Percentiles rank a stretch among this genome's conserved stretches.
phyloP scores from a whole-genome alignment of 352 stramenopile genomes.

The Pythium folliculosum region DNA sequence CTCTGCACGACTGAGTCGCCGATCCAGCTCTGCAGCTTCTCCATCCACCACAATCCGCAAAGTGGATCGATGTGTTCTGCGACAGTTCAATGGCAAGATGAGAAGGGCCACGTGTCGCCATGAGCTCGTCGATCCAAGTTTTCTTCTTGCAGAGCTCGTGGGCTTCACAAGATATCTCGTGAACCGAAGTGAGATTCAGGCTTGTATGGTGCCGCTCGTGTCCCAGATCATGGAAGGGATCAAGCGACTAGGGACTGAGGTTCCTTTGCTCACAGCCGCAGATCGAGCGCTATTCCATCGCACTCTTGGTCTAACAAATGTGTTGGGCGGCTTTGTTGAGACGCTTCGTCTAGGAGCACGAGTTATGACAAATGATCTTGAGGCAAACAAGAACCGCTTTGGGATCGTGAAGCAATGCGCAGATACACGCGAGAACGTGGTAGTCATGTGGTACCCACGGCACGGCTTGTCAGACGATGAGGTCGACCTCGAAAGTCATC shows the following conservation, averaged over 20 bases:
- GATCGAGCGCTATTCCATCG: conserved; percentile 17
- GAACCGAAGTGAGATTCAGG: background rate
- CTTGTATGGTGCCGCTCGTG: background rate
- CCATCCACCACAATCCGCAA: conserved; percentile 31
- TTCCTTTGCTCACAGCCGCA: conserved; percentile 1
- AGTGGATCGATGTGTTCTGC: conserved; percentile 36
- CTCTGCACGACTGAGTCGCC: conserved; percentile 41
- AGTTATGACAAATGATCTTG: conserved; percentile 7
- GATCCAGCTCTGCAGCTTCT: conserved; percentile 24
- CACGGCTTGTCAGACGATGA: background rate
- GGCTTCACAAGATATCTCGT: conserved; percentile 14
- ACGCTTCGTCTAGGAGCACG: conserved; percentile 16
- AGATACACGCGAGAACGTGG: conserved; percentile 2
- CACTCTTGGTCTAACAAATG: conserved; percentile 19
- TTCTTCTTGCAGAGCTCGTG: conserved; percentile 21
- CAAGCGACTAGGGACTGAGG: background rate
- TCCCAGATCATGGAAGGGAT: conserved; percentile 10
- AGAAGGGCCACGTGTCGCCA: background rate
- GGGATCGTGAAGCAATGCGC: conserved; percentile 22
- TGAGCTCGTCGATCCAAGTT: conserved; percentile 2
- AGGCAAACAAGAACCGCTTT: background rate
- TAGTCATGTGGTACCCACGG: background rate
- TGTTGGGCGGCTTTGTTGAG: conserved; percentile 26
- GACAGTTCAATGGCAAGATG: conserved; percentile 39
- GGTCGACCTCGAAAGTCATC: background rate